Base-by-base conservation (phyloP, 441 rosid species). In the Hura crepitans region DNA sequence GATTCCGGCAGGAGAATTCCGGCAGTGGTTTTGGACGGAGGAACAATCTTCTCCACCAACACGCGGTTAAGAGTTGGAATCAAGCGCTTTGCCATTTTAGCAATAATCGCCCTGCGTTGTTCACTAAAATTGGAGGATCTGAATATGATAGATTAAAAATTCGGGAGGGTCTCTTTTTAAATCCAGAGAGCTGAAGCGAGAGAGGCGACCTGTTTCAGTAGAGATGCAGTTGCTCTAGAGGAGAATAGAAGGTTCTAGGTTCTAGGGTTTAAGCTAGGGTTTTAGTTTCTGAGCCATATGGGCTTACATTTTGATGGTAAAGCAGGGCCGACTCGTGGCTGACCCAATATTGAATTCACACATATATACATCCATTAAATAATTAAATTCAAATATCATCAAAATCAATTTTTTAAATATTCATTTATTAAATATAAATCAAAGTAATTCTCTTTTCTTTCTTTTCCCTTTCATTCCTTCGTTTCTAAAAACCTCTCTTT, bases 1-100 rank as follows among this genome's bases (percentile, higher is more conserved):
- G 77, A 81, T 76, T 89, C 97, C 0, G 97, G 96, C 10, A 92
- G 80, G 68, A 89, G 84, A 73, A 89, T 87, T 6, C 96, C 94
- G n/a, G 87, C 81, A 30, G 74, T 70, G 54, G 93, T 89, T 58
- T 85, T 85, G 45, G 94, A 75, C 9, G 94, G 94, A 67, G 88
- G 90, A 59, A 81, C 54, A 73, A 85, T 79, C 76, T 89, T 89
- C 84, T 92, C 94, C 39, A 92, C 82, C 62, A 91, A 81, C 2
- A 89, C 79, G 58, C 94, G 86, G 68, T 86, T 87, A 6, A 91
- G 72, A 8, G 87, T 50, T 4, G 96, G 97, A 70, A 89, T 74
- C 79, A 92, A 74, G 14, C 96, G 92, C 83, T 81, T 92, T 46
- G 92, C 90, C 97, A 92, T 91, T 75, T 47, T 0, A 12, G 45